These are phyloP conservation scores for Suhomyces xylopsoci DNA, from an alignment of 805 yeast species.

Conservation along the genomic window DNA sequence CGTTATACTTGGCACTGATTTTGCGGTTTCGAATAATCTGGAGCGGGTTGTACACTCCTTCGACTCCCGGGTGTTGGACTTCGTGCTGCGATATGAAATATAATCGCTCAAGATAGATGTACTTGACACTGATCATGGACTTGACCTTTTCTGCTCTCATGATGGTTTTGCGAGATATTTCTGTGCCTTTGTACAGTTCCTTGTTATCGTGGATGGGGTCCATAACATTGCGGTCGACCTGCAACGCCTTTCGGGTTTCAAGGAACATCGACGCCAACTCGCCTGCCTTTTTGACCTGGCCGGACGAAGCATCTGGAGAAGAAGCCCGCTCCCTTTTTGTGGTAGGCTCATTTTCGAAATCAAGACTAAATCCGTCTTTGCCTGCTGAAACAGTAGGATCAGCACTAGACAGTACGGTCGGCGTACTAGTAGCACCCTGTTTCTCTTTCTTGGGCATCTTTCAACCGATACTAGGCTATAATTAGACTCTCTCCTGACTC, in stretches of 20 bases:
- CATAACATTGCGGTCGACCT: slow-evolving; percentile 40
- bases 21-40: slow-evolving; percentile 76
- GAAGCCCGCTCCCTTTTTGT: background rate
- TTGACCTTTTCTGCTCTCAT: slow-evolving; percentile 51
- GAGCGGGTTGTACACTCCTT: slow-evolving; percentile 75
- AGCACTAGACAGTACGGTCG: background rate
- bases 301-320: background rate
- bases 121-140: slow-evolving; percentile 47
- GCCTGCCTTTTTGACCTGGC: slow-evolving; percentile 25
- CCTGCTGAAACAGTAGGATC: background rate
- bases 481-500: background rate
- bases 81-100: slow-evolving; percentile 18
- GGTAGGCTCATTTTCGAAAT: background rate
- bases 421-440: background rate
- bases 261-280: slow-evolving; percentile 40
- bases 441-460: background rate
- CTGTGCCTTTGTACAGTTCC: slow-evolving; percentile 5
- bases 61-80: slow-evolving; percentile 47
- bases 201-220: slow-evolving; percentile 23
- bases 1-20: slow-evolving; percentile 50
- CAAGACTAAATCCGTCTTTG: slow-evolving; percentile 1
- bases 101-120: slow-evolving; percentile 44
- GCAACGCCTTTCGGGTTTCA: slow-evolving; percentile 41
- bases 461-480: background rate
- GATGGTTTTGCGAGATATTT: slow-evolving; percentile 34